Evolutionary conservation across 2,329 filamentous ascomycete genomes (phyloP).

Genomic region (Xylaria hypoxylon): DNA sequence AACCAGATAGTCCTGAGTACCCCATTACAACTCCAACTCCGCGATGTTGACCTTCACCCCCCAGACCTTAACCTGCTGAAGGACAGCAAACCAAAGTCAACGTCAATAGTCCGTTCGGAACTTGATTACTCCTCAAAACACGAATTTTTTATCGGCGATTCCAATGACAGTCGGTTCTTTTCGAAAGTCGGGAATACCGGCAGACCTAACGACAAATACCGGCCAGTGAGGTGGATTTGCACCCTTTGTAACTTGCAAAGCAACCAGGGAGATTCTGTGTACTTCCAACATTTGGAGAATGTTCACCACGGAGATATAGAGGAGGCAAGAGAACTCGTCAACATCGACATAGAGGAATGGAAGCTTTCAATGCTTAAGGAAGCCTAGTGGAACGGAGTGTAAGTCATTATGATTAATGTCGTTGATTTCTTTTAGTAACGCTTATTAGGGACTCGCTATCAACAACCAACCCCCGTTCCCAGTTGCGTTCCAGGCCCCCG

Average conservation of each 20-base stretch:
- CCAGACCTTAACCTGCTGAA: no score
- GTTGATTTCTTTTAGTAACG: not conserved
- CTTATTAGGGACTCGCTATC: constrained; percentile 8
- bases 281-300: constrained; percentile 16
- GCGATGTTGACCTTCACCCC: constrained; percentile 10
- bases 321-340: not conserved
- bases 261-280: constrained; percentile 6
- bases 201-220: not conserved
- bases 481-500: no score
- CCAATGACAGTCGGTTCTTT: constrained; percentile 15
- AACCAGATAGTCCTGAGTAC: constrained; percentile 19
- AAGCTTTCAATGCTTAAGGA: not conserved
- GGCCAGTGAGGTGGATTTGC: constrained; percentile 6
- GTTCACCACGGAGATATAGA: not conserved
- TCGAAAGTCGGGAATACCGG: constrained; percentile 3
- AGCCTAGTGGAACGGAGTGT: constrained; percentile 2
- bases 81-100: constrained; percentile 7
- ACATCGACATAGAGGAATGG: not conserved
- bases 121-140: constrained; percentile 15
- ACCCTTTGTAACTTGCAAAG: constrained; percentile 15
- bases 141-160: constrained; percentile 12
- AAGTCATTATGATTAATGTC: constrained; percentile 11
- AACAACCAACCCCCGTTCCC: no score
- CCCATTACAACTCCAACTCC: constrained; percentile 13
- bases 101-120: constrained; percentile 1